Base-by-base conservation (phyloP, 2,329 filamentous ascomycete species). In the Alternaria panax region DNA sequence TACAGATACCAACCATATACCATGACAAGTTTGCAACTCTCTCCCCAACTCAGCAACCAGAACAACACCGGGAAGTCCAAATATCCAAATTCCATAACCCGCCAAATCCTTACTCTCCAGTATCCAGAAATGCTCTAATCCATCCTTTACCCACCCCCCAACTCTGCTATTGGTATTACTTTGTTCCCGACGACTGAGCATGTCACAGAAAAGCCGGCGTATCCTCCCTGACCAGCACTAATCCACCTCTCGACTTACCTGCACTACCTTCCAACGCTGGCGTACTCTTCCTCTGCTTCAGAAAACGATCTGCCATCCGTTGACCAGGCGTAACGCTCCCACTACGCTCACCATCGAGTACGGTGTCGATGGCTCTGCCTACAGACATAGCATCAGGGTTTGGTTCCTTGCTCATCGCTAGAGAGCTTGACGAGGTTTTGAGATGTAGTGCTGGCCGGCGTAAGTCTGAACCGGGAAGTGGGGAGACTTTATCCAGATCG, bases 231-330 rank as follows among this genome's bases (percentile, higher is more conserved):
- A 58, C 54, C 42, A 70, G 52, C 11, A 24, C 45, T 34, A 60
- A 6, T 1, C 55, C 60, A 4, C 56, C 63, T 9, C 61, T 54
- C 11, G 54, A 41, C 40, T 56, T 62, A 0, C 20, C 40, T 7
- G 38, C 14, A 25, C 41, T 51, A 1, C 48, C 42, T 6, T 60
- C 59, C 1, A 55, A 32, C 18, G 46, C 55, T 7, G 25, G 25
- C 2, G 50, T 64, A 50, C 63, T 69, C 46, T 64, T 64, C 18
- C 66, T 46, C 42, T 66, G 48, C 53, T 56, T 70, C 25, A 77
- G 41, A 38, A 74, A 78, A 8, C 61, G 62, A 28, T 77, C 71
- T 3, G 69, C 75, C 67, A 78, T 65, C 22, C 69, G 62, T 40
- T 75, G 74, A 9, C 74, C 74, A 1, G 72, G 74, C 5, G 75